Conservation (phyloP, 805 yeast genomes). For the Pichia scutulata region DNA sequence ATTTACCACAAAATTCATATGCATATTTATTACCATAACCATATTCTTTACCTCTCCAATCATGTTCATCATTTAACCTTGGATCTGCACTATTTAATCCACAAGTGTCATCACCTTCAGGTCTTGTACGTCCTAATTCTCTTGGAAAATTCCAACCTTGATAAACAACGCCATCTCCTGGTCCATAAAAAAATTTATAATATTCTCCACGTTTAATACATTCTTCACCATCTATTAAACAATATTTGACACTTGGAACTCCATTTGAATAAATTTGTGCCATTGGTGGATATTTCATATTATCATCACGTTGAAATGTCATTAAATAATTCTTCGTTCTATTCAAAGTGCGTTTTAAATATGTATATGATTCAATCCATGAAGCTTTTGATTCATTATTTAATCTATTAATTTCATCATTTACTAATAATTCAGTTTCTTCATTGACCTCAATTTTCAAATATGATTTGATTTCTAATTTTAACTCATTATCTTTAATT, state of each 20-base stretch:
- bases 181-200: constrained; percentile 72
- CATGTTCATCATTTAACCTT: not conserved
- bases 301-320: constrained; percentile 46
- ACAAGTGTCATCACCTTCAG: not conserved
- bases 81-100: constrained; percentile 2
- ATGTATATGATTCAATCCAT: constrained; percentile 32
- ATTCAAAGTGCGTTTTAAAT: constrained; percentile 53
- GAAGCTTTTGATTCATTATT: constrained; percentile 8
- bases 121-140: constrained; percentile 4
- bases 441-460: constrained; percentile 5
- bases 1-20: constrained; percentile 62
- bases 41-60: constrained; percentile 11
- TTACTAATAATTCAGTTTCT: constrained; percentile 4
- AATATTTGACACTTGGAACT: constrained; percentile 82
- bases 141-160: constrained; percentile 80
- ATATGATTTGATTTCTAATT: not conserved
- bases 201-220: constrained; percentile 68
- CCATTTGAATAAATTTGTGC: constrained; percentile 74
- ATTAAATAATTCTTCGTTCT: constrained; percentile 51
- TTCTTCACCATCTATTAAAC: constrained; percentile 51
- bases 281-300: constrained; percentile 65
- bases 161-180: constrained; percentile 91
- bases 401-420: constrained; percentile 8
- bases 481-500: constrained; percentile 1
- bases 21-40: constrained; percentile 36